Conservation (phyloP, 139 green algal species). For the Desmodesmus armatus region DNA sequence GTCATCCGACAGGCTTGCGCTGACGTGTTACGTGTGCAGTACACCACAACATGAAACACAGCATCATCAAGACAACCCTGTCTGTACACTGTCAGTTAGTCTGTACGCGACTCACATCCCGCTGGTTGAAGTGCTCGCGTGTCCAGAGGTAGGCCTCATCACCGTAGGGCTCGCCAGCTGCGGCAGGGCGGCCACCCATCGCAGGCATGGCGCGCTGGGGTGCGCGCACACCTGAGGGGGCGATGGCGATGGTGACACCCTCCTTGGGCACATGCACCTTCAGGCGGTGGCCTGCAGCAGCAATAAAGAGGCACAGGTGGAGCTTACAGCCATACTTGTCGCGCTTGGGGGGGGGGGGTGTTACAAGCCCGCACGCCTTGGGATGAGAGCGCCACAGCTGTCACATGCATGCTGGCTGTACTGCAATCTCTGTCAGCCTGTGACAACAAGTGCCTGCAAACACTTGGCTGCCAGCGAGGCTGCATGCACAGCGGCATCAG, state of each 20-base stretch:
- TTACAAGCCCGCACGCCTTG: too few relatives aligned
- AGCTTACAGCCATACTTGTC: too few relatives aligned
- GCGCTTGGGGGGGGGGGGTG: too few relatives aligned
- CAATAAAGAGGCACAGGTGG: background rate
- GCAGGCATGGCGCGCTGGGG: slow-evolving; percentile 63
- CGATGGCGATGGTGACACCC: slow-evolving; percentile 89
- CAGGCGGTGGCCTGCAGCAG: slow-evolving; percentile 66
- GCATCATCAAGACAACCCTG: too few relatives aligned
- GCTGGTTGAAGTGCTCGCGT: slow-evolving; percentile 79
- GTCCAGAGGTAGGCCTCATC: slow-evolving; percentile 90
- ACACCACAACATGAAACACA: too few relatives aligned
- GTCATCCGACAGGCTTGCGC: too few relatives aligned
- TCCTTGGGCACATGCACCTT: slow-evolving; percentile 90
- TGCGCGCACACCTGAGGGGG: slow-evolving; percentile 85
- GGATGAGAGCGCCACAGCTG: background rate
- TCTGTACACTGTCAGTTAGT: too few relatives aligned
- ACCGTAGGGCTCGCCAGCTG: slow-evolving; percentile 81
- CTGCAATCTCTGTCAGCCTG: too few relatives aligned
- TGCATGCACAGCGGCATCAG: too few relatives aligned
- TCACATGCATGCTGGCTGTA: background rate
- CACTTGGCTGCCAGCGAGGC: too few relatives aligned
- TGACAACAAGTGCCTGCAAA: too few relatives aligned
- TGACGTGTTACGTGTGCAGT: too few relatives aligned
- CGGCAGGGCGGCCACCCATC: slow-evolving; percentile 58
- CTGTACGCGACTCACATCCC: slow-evolving; percentile 65